These are phyloP conservation scores for Claviceps purpurea DNA, from an alignment of 2,329 filamentous ascomycete genomes.

Conservation along the genomic window DNA sequence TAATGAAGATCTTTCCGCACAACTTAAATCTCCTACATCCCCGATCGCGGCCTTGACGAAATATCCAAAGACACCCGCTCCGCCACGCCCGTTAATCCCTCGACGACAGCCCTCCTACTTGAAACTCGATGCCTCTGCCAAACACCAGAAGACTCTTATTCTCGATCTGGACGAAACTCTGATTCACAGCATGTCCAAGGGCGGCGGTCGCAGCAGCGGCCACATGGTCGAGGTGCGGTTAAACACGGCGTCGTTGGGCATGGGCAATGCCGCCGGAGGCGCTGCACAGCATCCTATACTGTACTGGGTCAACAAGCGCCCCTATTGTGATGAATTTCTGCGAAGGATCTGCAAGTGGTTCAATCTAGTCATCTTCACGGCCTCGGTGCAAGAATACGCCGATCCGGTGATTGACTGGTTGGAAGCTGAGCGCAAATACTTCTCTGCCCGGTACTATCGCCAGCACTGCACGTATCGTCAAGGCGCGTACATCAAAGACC, in stretches of 20 bases:
- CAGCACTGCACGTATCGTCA: constrained; percentile 95
- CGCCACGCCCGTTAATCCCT: constrained; percentile 81
- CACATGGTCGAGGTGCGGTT: constrained; percentile 98
- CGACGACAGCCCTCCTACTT: constrained; percentile 81
- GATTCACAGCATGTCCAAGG: constrained; percentile 96
- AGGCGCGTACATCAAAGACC: constrained; percentile 94
- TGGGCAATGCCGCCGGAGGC: constrained; percentile 47
- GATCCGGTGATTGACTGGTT: constrained; percentile 99
- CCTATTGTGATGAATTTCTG: constrained; percentile 92
- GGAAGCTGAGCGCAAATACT: constrained; percentile 92
- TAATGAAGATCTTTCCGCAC: constrained; percentile 51
- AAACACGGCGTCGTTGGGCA: constrained; percentile 55
- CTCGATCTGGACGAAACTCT: constrained; percentile 93
- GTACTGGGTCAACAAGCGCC: constrained; percentile 97
- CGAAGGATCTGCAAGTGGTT: constrained; percentile 94
- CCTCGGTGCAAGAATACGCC: constrained; percentile 95
- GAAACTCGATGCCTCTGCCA: constrained; percentile 39
- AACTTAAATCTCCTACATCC: constrained; percentile 87
- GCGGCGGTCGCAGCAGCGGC: constrained; percentile 69
- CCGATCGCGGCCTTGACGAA: constrained; percentile 65
- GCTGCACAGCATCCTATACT: constrained; percentile 83
- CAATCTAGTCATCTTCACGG: constrained; percentile 91
- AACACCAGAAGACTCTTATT: constrained; percentile 82
- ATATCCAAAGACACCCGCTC: constrained; percentile 81
- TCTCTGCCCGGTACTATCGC: constrained; percentile 83